Percentiles rank a stretch among this genome's conserved stretches.
Evolutionary conservation across 1,284 basidiomycete genomes (phyloP).

Genomic region (Puccinia coronata): DNA sequence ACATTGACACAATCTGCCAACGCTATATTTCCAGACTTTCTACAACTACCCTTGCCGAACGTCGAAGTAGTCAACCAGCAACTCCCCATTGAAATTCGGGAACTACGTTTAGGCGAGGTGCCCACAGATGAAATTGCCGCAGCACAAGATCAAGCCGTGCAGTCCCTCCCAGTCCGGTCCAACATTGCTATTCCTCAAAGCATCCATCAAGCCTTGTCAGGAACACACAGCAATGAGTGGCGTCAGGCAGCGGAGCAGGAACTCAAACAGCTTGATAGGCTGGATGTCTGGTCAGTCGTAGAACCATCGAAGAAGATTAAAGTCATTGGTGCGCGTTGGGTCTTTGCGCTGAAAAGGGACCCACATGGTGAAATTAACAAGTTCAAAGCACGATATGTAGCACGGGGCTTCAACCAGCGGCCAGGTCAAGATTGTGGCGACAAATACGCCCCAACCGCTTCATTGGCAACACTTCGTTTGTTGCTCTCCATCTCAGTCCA

Average conservation of each 20-base stretch:
- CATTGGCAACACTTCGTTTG: too few relatives aligned
- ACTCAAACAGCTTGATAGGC: background rate
- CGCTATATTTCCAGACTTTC: background rate
- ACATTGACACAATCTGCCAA: background rate
- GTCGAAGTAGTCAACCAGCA: background rate
- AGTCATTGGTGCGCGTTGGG: conserved; percentile 9
- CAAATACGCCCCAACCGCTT: too few relatives aligned
- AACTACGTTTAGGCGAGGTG: background rate
- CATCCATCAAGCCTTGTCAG: background rate
- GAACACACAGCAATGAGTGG: background rate
- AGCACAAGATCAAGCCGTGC: background rate
- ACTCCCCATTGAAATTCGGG: background rate
- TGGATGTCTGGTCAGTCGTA: conserved; percentile 3
- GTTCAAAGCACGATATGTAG: conserved; percentile 29
- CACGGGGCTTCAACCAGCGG: too few relatives aligned
- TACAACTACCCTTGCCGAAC: background rate
- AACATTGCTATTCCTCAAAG: background rate
- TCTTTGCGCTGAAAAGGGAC: conserved; percentile 6
- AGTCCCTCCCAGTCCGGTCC: background rate
- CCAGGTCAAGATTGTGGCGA: too few relatives aligned
- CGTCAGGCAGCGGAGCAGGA: background rate
- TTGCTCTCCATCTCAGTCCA: too few relatives aligned
- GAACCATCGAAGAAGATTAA: background rate
- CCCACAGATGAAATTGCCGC: background rate
- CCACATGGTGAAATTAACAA: background rate